Evolutionary conservation across 176 grass and related monocot genomes (phyloP), one percentile per base, ranked within the genome.

Genomic region (Ananas comosus): DNA sequence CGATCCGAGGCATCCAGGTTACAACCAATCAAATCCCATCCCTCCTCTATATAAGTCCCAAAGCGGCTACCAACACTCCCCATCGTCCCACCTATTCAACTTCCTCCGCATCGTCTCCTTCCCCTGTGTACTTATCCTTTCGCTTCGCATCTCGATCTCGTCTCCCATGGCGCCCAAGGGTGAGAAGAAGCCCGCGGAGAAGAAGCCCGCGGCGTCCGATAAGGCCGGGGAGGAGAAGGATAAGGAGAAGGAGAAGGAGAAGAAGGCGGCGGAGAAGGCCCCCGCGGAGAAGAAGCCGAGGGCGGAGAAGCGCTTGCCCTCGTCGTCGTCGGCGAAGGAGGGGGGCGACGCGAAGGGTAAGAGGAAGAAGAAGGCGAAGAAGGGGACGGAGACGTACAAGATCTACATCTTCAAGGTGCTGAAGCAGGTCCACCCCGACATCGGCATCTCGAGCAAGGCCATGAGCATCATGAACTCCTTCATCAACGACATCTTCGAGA

Each of bases 381-480:
- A 87, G 76, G 72, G 72, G 54, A 72, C 83, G 1, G 88, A 91
- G 77, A 89, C 92, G 0, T 96, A 96, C 81, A 96, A 96, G 76
- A 96, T 89, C 80, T 96, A 96, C 83, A 96, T 91, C 76, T 96
- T 81, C 73, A 96, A 88, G 78, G 88, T 85, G 66, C 80, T 96
- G 0, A 96, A 96, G 72, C 88, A 96, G 82, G 88, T 96, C 22
- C 91, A 96, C 61, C 87, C 88, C 0, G 91, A 96, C 87, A 91
- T 96, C 72, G 91, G 82, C 49, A 86, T 96, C 80, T 91, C 88
- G 13, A 88, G 84, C 82, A 96, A 96, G 85, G 88, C 91, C 59
- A 96, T 96, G 91, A 80, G 80, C 54, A 96, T 96, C 76, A 95
- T 95, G 91, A 95, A 95, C 79, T 91, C 84, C n/a, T 96, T 91